Percentiles rank a stretch among this genome's conserved stretches.
Evolutionary conservation across 148 eudicot genomes (phyloP).

Genomic region (Drosera capensis): DNA sequence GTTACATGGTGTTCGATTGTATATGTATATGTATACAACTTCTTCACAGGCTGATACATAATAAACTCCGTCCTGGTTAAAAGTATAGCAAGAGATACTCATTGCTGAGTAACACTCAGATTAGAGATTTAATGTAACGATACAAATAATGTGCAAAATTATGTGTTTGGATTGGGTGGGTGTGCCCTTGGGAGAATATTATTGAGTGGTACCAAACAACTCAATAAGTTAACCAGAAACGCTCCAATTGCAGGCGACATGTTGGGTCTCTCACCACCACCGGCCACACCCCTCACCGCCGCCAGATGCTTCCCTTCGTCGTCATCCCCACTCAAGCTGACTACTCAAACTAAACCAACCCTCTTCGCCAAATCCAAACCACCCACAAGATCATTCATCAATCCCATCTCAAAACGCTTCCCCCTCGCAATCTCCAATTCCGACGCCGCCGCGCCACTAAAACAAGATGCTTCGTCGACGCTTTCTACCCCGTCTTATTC

Average conservation of each 20-base stretch:
- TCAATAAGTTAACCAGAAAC: too few relatives aligned
- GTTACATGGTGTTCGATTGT: too few relatives aligned
- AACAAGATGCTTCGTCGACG: conserved; percentile 16
- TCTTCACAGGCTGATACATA: too few relatives aligned
- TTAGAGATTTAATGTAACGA: neutral
- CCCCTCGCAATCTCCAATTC: conserved; percentile 11
- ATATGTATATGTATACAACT: too few relatives aligned
- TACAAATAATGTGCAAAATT: neutral
- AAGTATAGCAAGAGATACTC: neutral
- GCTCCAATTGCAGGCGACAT: too few relatives aligned
- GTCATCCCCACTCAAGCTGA: neutral
- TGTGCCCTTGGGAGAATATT: too few relatives aligned
- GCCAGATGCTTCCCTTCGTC: neutral
- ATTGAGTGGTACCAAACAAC: neutral
- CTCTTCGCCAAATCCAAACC: neutral
- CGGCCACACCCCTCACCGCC: neutral
- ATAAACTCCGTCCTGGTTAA: neutral
- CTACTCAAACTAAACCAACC: neutral
- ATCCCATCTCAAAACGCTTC: neutral
- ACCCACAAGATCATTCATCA: too few relatives aligned
- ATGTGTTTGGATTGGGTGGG: too few relatives aligned
- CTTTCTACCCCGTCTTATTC: conserved; percentile 8
- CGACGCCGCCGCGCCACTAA: conserved; percentile 15
- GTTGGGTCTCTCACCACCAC: conserved; percentile 8
- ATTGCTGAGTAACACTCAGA: neutral